Conservation (phyloP, 2,329 filamentous ascomycete genomes). For the Colletotrichum orchidophilum region DNA sequence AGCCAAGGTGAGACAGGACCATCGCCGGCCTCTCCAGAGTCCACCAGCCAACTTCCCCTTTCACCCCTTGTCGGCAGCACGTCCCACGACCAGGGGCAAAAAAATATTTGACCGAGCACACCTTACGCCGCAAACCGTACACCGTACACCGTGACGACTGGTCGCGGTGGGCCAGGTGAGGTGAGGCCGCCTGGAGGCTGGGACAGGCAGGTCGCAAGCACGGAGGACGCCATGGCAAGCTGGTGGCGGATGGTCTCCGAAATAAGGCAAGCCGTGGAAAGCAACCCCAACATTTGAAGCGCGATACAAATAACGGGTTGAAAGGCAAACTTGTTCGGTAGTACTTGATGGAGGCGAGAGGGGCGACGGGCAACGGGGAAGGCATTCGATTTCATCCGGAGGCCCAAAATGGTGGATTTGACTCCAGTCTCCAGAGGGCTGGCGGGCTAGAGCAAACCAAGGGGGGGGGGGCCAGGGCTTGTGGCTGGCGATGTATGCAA, state of each 20-base stretch:
- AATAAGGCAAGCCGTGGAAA: background rate
- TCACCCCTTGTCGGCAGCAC: background rate
- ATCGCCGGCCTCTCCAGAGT: constrained; percentile 19
- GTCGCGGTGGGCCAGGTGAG: constrained; percentile 1
- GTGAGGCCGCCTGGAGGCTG: background rate
- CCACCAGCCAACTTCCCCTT: constrained; percentile 16
- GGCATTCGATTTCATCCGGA: constrained; percentile 7
- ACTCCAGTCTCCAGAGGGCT: constrained; percentile 25
- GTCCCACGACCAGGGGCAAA: background rate
- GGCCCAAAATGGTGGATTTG: constrained; percentile 16
- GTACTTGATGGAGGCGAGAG: constrained; percentile 6
- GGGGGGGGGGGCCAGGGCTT: background rate
- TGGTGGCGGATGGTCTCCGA: background rate
- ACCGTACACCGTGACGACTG: background rate
- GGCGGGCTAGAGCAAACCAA: background rate
- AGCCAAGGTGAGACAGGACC: constrained; percentile 29
- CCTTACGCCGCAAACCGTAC: background rate
- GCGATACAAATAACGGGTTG: background rate
- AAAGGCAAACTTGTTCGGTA: constrained; percentile 3
- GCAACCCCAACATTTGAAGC: background rate
- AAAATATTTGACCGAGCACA: constrained; percentile 24
- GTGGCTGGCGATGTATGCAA: background rate
- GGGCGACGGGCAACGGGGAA: constrained; percentile 16
- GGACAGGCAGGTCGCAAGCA: background rate
- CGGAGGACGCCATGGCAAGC: background rate